phyloP scores from a whole-genome alignment of 2,329 filamentous ascomycete species.

The Diaporthe aspalathi region DNA sequence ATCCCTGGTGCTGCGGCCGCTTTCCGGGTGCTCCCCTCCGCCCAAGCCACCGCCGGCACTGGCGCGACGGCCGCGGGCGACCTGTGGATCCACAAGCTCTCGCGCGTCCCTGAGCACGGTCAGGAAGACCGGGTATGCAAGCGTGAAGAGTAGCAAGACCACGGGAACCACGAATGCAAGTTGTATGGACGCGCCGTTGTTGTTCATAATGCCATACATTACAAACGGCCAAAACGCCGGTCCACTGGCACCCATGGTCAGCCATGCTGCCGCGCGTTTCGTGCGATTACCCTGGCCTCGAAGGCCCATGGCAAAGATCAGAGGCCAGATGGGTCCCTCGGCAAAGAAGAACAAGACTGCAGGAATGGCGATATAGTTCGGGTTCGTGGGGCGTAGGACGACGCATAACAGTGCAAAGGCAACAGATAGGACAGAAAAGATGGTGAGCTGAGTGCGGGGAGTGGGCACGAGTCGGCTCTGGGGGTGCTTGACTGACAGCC shows the following conservation, averaged over 20 bases:
- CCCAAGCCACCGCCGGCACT: constrained; percentile 23
- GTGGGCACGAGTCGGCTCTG: constrained; percentile 63
- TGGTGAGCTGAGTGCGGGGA: constrained; percentile 76
- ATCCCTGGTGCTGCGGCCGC: constrained; percentile 19
- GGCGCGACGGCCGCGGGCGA: not conserved
- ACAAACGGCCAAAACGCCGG: constrained; percentile 81
- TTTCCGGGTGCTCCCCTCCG: constrained; percentile 8
- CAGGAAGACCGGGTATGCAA: constrained; percentile 63
- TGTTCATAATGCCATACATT: constrained; percentile 71
- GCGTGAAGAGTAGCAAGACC: constrained; percentile 58
- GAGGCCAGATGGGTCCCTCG: constrained; percentile 84
- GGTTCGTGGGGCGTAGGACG: constrained; percentile 56
- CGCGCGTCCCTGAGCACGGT: constrained; percentile 59
- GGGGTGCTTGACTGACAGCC: constrained; percentile 58
- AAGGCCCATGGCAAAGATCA: constrained; percentile 83
- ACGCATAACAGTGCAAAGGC: constrained; percentile 64
- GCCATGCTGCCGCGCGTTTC: constrained; percentile 80
- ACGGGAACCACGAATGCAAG: constrained; percentile 74
- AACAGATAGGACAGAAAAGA: constrained; percentile 71
- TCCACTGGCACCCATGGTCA: constrained; percentile 80
- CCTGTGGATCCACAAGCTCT: constrained; percentile 49
- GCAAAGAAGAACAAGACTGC: constrained; percentile 80
- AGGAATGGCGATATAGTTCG: constrained; percentile 67
- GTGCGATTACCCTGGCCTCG: constrained; percentile 83
- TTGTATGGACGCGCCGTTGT: constrained; percentile 58